Evolutionary conservation across 2,329 filamentous ascomycete species (phyloP).

Genomic region (Ophiostoma quercus): DNA sequence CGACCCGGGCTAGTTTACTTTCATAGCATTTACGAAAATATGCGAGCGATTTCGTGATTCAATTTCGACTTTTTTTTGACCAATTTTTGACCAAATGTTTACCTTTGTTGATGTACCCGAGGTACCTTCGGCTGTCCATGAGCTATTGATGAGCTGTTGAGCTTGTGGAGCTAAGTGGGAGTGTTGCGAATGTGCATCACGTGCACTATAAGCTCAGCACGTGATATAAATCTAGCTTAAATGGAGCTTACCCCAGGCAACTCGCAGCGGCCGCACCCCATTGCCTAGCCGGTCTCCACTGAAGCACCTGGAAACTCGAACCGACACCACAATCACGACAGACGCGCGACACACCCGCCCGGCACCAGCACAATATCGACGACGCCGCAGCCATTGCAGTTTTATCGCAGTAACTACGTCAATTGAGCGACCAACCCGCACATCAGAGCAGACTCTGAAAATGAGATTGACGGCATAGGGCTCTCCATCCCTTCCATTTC

Average conservation of each 20-base stretch:
- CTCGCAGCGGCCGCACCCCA: neutral
- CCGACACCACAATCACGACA: neutral
- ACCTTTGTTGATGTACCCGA: too few relatives aligned
- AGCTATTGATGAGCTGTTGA: neutral
- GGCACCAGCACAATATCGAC: neutral
- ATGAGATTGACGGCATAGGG: constrained; percentile 5
- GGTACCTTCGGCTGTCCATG: too few relatives aligned
- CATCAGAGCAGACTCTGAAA: neutral
- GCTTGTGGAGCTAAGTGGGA: too few relatives aligned
- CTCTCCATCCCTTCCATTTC: neutral
- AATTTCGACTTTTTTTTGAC: neutral
- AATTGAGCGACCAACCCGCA: neutral
- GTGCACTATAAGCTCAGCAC: neutral
- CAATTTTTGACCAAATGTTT: neutral
- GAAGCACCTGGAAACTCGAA: neutral
- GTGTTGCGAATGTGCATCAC: neutral
- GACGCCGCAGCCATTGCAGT: neutral
- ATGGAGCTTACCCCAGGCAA: constrained; percentile 9
- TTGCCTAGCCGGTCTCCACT: neutral
- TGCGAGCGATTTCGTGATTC: neutral
- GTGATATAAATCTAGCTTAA: neutral
- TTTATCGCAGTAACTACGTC: neutral
- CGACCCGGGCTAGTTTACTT: neutral
- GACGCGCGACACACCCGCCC: neutral
- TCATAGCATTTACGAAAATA: neutral